Base-by-base conservation (phyloP, 164 flowering plant genomes). In the Hamamelis virginiana region DNA sequence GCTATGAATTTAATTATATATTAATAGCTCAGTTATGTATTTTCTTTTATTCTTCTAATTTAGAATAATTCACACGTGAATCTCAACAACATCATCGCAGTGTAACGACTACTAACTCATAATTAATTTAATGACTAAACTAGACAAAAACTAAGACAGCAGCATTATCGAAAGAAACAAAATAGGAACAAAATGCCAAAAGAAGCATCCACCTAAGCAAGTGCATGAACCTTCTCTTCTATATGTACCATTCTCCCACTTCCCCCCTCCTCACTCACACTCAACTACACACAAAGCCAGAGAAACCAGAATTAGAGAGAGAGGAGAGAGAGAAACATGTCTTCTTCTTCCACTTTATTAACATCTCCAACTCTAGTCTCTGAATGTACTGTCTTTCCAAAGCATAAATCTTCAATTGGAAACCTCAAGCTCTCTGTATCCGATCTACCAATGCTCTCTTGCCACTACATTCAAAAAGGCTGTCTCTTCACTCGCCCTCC, bases 401-500 rank as follows among this genome's bases (percentile, higher is more conserved):
- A 76, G 27, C 62, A 64, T 2, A 72, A 69, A 47, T 84, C 91
- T 46, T 26, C 70, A 22, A 10, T 78, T 0, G 71, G 12, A 3
- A 79, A 78, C 70, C 80, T 87, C n/a, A 82, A 84, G 63, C 85
- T 85, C 62, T 84, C 89, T 0, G 82, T 77, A 33, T 85, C 91
- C 8, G 91, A 87, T 60, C 84, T 87, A 22, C 89, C 89, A 2
- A 87, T 87, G 91, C 80, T 87, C 22, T 87, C 89, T 19, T 80
- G 86, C 61, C 86, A 87, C 65, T 87, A 87, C 77, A 87, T 87
- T 56, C 91, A 87, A 52, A 87, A 87, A 62, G 89, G 91, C 28
- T 22, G 73, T 14, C 83, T 87, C 65, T 85, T 80, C 74, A 65
- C 84, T 12, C 74, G 59, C 56, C 85, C 91, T 0, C 66, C 73